phyloP scores from a whole-genome alignment of 306 rosid genomes.

The Bauhinia variegata region DNA sequence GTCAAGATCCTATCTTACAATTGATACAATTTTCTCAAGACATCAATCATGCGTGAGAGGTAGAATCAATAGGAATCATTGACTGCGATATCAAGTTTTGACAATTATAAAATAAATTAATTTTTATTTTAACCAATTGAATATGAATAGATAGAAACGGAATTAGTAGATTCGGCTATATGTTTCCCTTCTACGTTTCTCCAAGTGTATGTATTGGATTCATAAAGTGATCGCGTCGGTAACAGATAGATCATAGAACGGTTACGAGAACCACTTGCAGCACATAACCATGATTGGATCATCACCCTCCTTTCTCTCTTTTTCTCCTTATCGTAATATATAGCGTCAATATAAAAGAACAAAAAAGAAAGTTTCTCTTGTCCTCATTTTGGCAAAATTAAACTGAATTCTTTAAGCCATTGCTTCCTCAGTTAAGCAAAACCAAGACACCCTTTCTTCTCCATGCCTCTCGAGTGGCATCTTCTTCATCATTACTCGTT shows the following conservation, averaged over 20 bases:
- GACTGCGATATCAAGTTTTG: not conserved
- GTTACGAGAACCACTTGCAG: constrained; percentile 38
- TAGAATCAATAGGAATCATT: not conserved
- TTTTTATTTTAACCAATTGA: no score
- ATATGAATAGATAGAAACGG: no score
- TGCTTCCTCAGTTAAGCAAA: constrained; percentile 46
- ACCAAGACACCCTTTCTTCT: constrained; percentile 33
- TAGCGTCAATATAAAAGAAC: constrained; percentile 28
- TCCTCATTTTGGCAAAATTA: not conserved
- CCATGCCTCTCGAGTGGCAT: constrained; percentile 5
- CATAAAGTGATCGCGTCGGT: constrained; percentile 18
- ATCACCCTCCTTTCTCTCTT: constrained; percentile 19
- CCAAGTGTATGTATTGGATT: no score
- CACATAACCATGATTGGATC: constrained; percentile 31
- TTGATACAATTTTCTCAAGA: not conserved
- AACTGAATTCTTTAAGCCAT: constrained; percentile 15
- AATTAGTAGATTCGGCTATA: constrained; percentile 10
- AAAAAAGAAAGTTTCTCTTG: no score
- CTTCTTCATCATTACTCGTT: constrained; percentile 36
- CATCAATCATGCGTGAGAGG: not conserved
- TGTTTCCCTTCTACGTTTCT: not conserved
- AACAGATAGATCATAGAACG: constrained; percentile 44
- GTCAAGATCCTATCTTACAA: not conserved
- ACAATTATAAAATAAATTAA: no score
- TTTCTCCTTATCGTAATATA: constrained; percentile 18